phyloP scores from a whole-genome alignment of 2,329 filamentous ascomycete species.

The Cordyceps fumosorosea region DNA sequence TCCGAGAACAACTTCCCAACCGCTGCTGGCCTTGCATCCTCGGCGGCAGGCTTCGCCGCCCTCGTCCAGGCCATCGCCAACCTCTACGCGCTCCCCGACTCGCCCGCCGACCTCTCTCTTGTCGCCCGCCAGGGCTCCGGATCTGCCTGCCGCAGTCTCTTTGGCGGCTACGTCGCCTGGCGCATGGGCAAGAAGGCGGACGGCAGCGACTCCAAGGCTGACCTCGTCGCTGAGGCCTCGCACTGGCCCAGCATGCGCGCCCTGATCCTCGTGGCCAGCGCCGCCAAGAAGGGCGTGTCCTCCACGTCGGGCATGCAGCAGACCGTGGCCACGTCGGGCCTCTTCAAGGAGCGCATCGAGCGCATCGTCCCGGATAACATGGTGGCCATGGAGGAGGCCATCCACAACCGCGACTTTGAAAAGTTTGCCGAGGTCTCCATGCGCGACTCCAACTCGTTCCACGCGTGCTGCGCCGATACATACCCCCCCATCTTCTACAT shows the following conservation, averaged over 20 bases:
- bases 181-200: slow-evolving; percentile 68
- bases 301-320: slow-evolving; percentile 96
- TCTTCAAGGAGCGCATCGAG: slow-evolving; percentile 72
- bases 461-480: slow-evolving; percentile 89
- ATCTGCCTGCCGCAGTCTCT: slow-evolving; percentile 86
- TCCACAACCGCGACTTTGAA: slow-evolving; percentile 72
- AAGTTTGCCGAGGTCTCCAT: slow-evolving; percentile 87
- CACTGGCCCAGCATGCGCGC: slow-evolving; percentile 97
- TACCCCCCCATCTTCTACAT: slow-evolving; percentile 98
- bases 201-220: slow-evolving; percentile 80
- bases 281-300: slow-evolving; percentile 91
- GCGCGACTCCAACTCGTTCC: slow-evolving; percentile 96
- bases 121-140: slow-evolving; percentile 93
- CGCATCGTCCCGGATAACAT: slow-evolving; percentile 78
- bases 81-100: slow-evolving; percentile 78
- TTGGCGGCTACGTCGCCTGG: slow-evolving; percentile 96
- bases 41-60: slow-evolving; percentile 63
- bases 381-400: slow-evolving; percentile 76
- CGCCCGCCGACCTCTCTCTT: slow-evolving; percentile 74
- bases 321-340: slow-evolving; percentile 82
- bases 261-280: slow-evolving; percentile 82
- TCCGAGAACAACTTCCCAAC: slow-evolving; percentile 99
- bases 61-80: slow-evolving; percentile 82
- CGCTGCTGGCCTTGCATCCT: slow-evolving; percentile 77
- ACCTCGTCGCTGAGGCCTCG: slow-evolving; percentile 77